Evolutionary conservation across 1,284 basidiomycete species (phyloP), one percentile per base, ranked within the genome.

Genomic region (Schizophyllum commune): DNA sequence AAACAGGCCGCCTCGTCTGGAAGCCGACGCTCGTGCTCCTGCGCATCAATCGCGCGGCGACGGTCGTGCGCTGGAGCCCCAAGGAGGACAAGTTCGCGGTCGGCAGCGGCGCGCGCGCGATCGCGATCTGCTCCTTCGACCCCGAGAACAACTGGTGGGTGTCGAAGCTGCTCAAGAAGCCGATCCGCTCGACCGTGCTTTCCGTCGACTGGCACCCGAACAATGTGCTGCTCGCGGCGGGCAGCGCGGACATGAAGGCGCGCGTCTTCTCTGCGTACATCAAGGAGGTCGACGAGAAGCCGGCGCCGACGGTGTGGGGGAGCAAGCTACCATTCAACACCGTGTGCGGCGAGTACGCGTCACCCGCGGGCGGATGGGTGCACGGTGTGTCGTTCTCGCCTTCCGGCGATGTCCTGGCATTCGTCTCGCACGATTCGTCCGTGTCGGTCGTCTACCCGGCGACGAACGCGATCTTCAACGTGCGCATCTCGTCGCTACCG

Each of bases 141-240:
- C 82, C 91, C 22, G 95, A 98, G 77, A 96, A 94, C 77, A 93
- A 99, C 74, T 99, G 97, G 97, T 99, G 97, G 97, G 94, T 98
- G 1, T 91, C 96, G 20, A 95, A 94, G 74, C 91, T 94, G 69
- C 80, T 99, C 75, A 99, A 99, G 87, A 98, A 98, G 75, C 97
- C 97, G 13, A 87, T 97, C 63, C 78, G 92, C 65, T 93, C 91
- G 13, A 99, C 97, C 0, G 96, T 99, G 6, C 82, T 98, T 32
- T 86, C 89, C 9, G 77, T 99, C 68, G 96, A 98, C 69, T 96
- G 96, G 96, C 96, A 99, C 73, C 95, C 96, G 52, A 99, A 96
- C 79, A 95, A 94, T 70, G 93, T 99, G 9, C 81, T 99, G 11
- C 85, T 99, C 21, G 96, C 96, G 4, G 91, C 96, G 27, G 96